phyloP scores from a whole-genome alignment of 805 yeast genomes.

The Zygoascus bituminiphila region DNA sequence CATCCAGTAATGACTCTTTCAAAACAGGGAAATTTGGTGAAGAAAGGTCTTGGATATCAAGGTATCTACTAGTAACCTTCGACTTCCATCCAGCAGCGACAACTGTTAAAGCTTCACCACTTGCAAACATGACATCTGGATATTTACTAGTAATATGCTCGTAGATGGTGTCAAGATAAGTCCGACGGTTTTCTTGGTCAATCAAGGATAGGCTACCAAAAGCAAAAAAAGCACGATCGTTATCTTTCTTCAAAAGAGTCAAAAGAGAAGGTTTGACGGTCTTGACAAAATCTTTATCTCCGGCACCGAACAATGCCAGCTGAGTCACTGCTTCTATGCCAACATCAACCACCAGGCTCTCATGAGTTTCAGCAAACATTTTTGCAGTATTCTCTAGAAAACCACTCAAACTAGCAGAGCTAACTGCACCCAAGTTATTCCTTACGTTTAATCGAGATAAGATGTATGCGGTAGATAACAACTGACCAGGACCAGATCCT shows the following conservation, averaged over 20 bases:
- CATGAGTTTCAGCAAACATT: background rate
- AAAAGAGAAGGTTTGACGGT: constrained; percentile 7
- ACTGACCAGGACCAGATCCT: constrained; percentile 15
- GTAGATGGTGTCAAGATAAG: constrained; percentile 40
- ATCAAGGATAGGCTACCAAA: constrained; percentile 47
- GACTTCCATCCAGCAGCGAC: constrained; percentile 73
- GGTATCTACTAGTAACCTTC: constrained; percentile 38
- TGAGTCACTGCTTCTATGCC: constrained; percentile 28
- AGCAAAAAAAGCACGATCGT: constrained; percentile 51
- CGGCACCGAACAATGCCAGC: constrained; percentile 33
- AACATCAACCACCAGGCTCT: constrained; percentile 10
- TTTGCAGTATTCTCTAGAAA: background rate
- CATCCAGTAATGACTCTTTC: constrained; percentile 8
- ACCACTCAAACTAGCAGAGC: background rate
- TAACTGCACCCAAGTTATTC: constrained; percentile 16
- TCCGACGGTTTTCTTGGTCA: constrained; percentile 22
- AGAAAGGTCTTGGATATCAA: constrained; percentile 44
- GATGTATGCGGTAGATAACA: constrained; percentile 36
- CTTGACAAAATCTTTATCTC: constrained; percentile 8
- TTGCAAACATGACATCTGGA: constrained; percentile 63
- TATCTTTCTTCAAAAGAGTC: constrained; percentile 37
- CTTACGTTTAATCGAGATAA: constrained; percentile 33
- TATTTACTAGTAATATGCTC: constrained; percentile 60
- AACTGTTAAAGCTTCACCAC: constrained; percentile 77
- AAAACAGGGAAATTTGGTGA: background rate